Conservation (phyloP, 768 basidiomycete genomes). For the Mrakia hoshinonis region DNA sequence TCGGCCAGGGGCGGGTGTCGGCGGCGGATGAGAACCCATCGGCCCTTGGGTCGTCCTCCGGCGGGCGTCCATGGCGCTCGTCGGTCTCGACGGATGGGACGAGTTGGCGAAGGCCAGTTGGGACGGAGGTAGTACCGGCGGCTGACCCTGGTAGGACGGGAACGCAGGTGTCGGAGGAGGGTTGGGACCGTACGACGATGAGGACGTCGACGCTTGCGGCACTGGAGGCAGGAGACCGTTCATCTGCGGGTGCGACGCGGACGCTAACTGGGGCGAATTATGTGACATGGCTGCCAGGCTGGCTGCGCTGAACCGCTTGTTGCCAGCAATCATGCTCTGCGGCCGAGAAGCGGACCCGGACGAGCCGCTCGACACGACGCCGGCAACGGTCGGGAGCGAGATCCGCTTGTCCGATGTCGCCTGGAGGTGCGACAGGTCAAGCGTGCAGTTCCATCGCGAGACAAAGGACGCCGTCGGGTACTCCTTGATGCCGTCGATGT, state of each 20-base stretch:
- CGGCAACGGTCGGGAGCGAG: constrained; percentile 21
- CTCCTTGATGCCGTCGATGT: constrained; percentile 29
- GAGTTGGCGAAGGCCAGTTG: constrained; percentile 14
- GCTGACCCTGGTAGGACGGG: constrained; percentile 17
- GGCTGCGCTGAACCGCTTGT: constrained; percentile 16
- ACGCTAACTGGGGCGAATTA: neutral
- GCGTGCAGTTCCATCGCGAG: constrained; percentile 81
- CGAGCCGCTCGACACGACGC: neutral
- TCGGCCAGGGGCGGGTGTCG: neutral
- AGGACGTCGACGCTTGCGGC: neutral
- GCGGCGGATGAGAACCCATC: neutral
- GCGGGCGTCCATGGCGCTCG: constrained; percentile 4
- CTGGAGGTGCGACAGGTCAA: constrained; percentile 51
- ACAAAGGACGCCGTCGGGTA: constrained; percentile 70
- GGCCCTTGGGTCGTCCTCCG: neutral
- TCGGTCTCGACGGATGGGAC: neutral
- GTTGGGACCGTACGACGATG: neutral
- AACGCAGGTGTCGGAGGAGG: constrained; percentile 23
- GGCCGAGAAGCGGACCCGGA: constrained; percentile 1
- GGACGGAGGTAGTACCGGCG: constrained; percentile 22
- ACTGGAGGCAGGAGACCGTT: constrained; percentile 1
- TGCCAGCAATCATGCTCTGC: constrained; percentile 7
- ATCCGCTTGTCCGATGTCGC: constrained; percentile 17
- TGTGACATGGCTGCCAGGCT: constrained; percentile 9
- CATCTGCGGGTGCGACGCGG: neutral